phyloP scores from a whole-genome alignment of 2,329 filamentous ascomycete species.

The Emmonsiellopsis sp. region DNA sequence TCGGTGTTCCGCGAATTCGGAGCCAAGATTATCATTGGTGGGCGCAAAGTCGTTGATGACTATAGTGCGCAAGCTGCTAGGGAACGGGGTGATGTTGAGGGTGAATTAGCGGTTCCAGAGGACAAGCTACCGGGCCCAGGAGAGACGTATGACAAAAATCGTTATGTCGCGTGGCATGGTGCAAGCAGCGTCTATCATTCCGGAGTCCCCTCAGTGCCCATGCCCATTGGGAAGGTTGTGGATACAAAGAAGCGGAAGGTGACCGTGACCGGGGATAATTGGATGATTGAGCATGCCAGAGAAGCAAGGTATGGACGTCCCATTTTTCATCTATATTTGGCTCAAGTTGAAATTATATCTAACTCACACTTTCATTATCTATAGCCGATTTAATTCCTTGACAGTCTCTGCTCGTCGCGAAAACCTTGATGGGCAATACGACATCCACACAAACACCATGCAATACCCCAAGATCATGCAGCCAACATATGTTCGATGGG shows the following conservation, averaged over 20 bases:
- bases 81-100: conserved; percentile 71
- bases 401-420: conserved; percentile 60
- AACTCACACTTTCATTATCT: conserved; percentile 1
- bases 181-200: conserved; percentile 94
- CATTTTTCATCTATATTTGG: not conserved
- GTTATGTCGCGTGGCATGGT: conserved; percentile 97
- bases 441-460: conserved; percentile 87
- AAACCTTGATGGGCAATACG: conserved; percentile 72
- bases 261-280: conserved; percentile 86
- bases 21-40: conserved; percentile 85
- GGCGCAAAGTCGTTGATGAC: conserved; percentile 77
- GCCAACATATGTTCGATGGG: conserved; percentile 76
- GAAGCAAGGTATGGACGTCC: conserved; percentile 64
- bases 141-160: conserved; percentile 95
- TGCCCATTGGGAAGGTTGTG: conserved; percentile 61
- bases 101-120: conserved; percentile 82
- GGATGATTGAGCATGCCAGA: conserved; percentile 90
- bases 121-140: conserved; percentile 67
- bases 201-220: conserved; percentile 64
- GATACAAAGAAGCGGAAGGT: conserved; percentile 78
- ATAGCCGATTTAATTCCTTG: conserved; percentile 72
- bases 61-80: conserved; percentile 71
- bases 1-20: conserved; percentile 97
- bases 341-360: conserved; percentile 8
- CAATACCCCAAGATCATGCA: conserved; percentile 84